Base-by-base conservation (phyloP, 2,329 filamentous ascomycete species). In the Pseudogymnoascus sp. region DNA sequence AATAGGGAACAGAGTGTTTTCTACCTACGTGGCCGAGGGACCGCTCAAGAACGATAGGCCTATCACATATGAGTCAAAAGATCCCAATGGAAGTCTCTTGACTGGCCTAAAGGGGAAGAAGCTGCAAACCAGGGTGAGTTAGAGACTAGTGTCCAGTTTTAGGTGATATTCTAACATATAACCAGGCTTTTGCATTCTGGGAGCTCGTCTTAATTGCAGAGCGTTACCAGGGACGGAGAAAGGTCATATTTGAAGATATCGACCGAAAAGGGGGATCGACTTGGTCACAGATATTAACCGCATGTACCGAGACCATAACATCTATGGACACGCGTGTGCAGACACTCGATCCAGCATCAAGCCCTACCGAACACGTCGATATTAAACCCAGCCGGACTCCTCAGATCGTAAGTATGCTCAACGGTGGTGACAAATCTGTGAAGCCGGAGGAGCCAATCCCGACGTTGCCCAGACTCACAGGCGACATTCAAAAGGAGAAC, bases 11-110 rank as follows among this genome's bases (percentile, higher is more conserved):
- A 77, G 83, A 29, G 83, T 89, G 26, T 96, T 97, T 72, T 88
- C 88, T 4, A 76, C 87, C n/a, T 92, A 91, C 73, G 84, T 96
- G 70, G 85, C 87, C 26, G 87, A 89, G 72, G 85, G 89, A 68
- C 93, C 93, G 0, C 73, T 96, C 61, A 96, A 96, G 78, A 90
- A 90, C 67, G 87, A 83, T n/a, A 83, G 87, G 69, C 92, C 92
- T 3, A 82, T 97, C 62, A 96, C 91, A 0, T 83, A 83, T 16
- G 90, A 93, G 67, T 90, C 91, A 14, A 94, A 90, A 71, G 92
- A 97, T 73, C 91, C 93, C 0, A 97, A 96, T 70, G 92, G 91
- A 37, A 96, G 90, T 72, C 79, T 97, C 29, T 74, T 97, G 59
- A 91, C 87, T 63, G 93, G 93, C 0, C 74, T 97, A 52, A 92